Evolutionary conservation across 768 basidiomycete genomes (phyloP).

Genomic region (Lentinula boryana): DNA sequence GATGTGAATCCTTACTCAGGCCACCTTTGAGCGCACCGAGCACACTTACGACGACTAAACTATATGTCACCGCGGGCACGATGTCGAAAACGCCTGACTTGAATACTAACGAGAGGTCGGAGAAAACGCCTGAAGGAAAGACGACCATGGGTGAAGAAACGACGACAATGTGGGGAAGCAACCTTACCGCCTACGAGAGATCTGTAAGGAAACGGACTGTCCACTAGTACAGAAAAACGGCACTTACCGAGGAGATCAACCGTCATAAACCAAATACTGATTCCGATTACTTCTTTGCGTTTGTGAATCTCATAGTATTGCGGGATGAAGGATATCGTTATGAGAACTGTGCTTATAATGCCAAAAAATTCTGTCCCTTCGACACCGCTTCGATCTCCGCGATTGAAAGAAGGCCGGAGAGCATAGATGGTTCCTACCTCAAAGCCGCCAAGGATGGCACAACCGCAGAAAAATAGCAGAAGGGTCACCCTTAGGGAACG

Average conservation of each 20-base stretch:
- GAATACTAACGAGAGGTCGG: conserved; percentile 45
- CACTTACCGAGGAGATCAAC: conserved; percentile 46
- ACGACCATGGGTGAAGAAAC: neutral
- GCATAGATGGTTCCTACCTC: conserved; percentile 59
- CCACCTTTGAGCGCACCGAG: neutral
- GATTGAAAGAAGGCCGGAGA: conserved; percentile 36
- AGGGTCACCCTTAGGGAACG: conserved; percentile 28
- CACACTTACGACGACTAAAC: conserved; percentile 35
- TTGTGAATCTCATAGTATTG: conserved; percentile 78
- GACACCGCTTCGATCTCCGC: conserved; percentile 15
- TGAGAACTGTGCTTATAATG: conserved; percentile 51
- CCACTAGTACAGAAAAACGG: neutral
- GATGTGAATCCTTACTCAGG: neutral
- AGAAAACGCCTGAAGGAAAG: conserved; percentile 28
- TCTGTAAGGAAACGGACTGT: neutral
- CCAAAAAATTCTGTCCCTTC: conserved; percentile 50
- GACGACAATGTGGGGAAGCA: neutral
- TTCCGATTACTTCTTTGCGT: conserved; percentile 56
- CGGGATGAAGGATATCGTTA: conserved; percentile 46
- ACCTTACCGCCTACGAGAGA: neutral
- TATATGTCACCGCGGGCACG: conserved; percentile 43
- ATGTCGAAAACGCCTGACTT: conserved; percentile 36
- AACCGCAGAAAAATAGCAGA: conserved; percentile 28
- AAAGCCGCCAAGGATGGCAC: conserved; percentile 47
- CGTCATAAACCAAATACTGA: conserved; percentile 63